Conservation (phyloP, 306 rosid species). For the Medicago arabica region DNA sequence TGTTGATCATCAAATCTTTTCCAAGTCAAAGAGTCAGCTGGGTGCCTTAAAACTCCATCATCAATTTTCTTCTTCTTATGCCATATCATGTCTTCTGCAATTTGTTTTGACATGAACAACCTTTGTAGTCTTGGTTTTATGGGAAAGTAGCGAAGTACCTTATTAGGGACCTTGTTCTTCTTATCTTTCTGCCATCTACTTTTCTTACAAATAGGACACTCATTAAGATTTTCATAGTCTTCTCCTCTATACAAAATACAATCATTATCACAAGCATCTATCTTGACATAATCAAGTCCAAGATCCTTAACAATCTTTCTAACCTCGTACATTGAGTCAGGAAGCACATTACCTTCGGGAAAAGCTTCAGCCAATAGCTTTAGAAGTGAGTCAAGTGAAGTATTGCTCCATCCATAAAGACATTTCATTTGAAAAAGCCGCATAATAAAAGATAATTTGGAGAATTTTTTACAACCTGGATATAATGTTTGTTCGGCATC, state of each 20-base stretch:
- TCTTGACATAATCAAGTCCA: slow-evolving; percentile 26
- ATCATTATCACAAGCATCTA: slow-evolving; percentile 6
- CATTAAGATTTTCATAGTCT: not conserved
- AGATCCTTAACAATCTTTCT: slow-evolving; percentile 4
- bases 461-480: slow-evolving; percentile 4
- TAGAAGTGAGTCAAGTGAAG: not conserved
- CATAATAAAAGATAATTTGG: slow-evolving; percentile 15
- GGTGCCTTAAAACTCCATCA: slow-evolving; percentile 5
- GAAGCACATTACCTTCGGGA: not conserved
- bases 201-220: not conserved
- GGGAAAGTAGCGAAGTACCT: not conserved
- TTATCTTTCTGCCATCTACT: not conserved
- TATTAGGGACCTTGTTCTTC: not conserved
- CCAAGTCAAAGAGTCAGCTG: not conserved
- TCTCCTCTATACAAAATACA: not conserved
- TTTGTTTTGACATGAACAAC: slow-evolving; percentile 3
- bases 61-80: not conserved
- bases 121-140: slow-evolving; percentile 1
- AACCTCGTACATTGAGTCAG: not conserved
- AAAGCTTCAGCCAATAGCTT: slow-evolving; percentile 13
- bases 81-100: slow-evolving; percentile 15
- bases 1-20: not conserved
- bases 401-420: slow-evolving; percentile 19
- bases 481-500: slow-evolving; percentile 16
- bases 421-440: slow-evolving; percentile 16